Percentiles rank a stretch among this genome's conserved stretches.
Conservation (phyloP, 495 filamentous ascomycete genomes). For the Beverwykella pulmonaria region DNA sequence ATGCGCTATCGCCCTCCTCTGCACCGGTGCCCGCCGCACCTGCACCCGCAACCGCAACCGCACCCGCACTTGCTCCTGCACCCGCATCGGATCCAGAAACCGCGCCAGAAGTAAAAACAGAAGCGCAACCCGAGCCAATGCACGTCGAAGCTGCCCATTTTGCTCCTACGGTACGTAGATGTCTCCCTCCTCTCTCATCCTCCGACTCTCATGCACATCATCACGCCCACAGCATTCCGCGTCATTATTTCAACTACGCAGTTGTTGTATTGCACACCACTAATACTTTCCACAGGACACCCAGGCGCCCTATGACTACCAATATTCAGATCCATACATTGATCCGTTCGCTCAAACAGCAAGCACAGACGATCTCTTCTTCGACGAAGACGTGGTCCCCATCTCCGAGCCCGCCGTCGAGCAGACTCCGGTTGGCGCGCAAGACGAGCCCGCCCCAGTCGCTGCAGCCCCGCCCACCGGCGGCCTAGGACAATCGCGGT, state of each 20-base stretch:
- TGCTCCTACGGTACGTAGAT: not conserved
- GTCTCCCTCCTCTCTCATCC: not conserved
- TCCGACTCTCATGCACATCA: too few species aligned
- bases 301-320: conserved; percentile 22
- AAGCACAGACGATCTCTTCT: conserved; percentile 69
- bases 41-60: too few species aligned
- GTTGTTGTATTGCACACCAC: not conserved
- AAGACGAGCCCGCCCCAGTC: conserved; percentile 12
- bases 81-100: not conserved
- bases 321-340: conserved; percentile 25
- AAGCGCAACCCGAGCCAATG: conserved; percentile 3
- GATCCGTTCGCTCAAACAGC: conserved; percentile 67
- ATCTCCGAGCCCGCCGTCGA: conserved; percentile 50
- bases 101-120: conserved; percentile 1
- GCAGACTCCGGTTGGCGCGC: conserved; percentile 18
- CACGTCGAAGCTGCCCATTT: not conserved
- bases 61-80: not conserved
- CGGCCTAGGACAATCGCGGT: conserved; percentile 24
- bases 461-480: conserved; percentile 4
- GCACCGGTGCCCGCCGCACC: not conserved
- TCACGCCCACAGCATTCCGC: too few species aligned
- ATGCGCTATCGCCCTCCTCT: not conserved
- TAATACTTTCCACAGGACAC: not conserved
- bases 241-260: too few species aligned
- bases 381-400: conserved; percentile 73